A percentile compares a stretch with the other conserved stretches of the same genome.
phyloP scores from a whole-genome alignment of 176 grass and related monocot species.

The Triticum turgidum region DNA sequence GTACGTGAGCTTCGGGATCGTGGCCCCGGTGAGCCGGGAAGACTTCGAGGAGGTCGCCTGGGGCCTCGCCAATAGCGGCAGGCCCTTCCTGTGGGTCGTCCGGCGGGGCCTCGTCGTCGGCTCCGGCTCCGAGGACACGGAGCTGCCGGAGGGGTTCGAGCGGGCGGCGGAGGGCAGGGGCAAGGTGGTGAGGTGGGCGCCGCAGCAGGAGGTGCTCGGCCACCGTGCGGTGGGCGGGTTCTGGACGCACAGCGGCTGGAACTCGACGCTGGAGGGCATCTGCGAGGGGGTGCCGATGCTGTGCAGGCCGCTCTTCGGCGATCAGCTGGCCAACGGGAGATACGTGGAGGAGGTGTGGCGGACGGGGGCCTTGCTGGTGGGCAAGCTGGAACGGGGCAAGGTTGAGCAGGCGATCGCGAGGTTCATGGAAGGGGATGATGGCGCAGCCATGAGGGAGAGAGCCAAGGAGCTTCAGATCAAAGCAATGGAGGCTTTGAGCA shows the following conservation, averaged over 20 bases:
- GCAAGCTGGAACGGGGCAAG: background rate
- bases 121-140: background rate
- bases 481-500: background rate
- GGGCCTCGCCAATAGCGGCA: constrained; percentile 15
- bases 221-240: constrained; percentile 24
- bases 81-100: constrained; percentile 31
- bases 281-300: constrained; percentile 35
- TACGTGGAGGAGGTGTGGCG: constrained; percentile 9
- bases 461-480: constrained; percentile 1
- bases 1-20: constrained; percentile 44
- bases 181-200: constrained; percentile 31
- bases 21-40: background rate
- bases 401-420: background rate
- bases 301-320: background rate
- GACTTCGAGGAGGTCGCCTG: background rate
- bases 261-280: constrained; percentile 40
- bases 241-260: constrained; percentile 45
- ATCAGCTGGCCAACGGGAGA: background rate
- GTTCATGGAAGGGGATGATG: constrained; percentile 14
- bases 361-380: constrained; percentile 4
- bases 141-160: background rate
- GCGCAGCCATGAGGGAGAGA: background rate
- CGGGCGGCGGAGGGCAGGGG: background rate
- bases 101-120: background rate
- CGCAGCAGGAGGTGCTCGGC: constrained; percentile 26